Evolutionary conservation across 2,329 filamentous ascomycete species (phyloP).

Genomic region (Fusarium sp.): DNA sequence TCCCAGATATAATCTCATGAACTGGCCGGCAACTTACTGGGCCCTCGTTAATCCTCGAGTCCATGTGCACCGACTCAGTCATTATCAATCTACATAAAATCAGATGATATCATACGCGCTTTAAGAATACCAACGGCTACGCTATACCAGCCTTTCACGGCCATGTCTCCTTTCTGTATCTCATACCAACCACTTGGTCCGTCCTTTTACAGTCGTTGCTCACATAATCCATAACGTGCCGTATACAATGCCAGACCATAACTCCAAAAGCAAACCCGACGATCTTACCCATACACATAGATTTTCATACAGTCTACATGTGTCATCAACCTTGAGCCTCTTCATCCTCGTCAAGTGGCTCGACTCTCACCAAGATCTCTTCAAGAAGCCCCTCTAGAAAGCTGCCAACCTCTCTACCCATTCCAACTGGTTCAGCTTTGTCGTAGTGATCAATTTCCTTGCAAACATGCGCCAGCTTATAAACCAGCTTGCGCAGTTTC

Average conservation of each 20-base stretch:
- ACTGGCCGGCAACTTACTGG: background rate
- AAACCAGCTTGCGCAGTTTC: constrained; percentile 81
- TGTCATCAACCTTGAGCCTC: constrained; percentile 35
- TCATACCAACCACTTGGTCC: constrained; percentile 8
- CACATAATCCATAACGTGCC: constrained; percentile 29
- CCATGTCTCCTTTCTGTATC: constrained; percentile 18
- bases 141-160: constrained; percentile 14
- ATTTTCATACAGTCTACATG: background rate
- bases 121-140: constrained; percentile 5
- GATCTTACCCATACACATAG: constrained; percentile 9
- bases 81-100: background rate
- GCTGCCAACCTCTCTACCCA: constrained; percentile 89
- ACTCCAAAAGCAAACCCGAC: constrained; percentile 25
- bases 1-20: too few relatives aligned
- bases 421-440: constrained; percentile 85
- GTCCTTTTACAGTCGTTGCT: constrained; percentile 21
- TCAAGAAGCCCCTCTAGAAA: constrained; percentile 94
- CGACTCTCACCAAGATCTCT: constrained; percentile 91
- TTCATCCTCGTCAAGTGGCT: constrained; percentile 83
- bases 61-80: background rate
- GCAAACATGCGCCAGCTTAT: constrained; percentile 84
- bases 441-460: constrained; percentile 92
- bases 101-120: constrained; percentile 1
- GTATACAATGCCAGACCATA: constrained; percentile 35
- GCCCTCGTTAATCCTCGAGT: too few relatives aligned